Percentiles rank a stretch among this genome's conserved stretches.
Conservation (phyloP, 2,329 filamentous ascomycete species). For the Talaromyces sp. region DNA sequence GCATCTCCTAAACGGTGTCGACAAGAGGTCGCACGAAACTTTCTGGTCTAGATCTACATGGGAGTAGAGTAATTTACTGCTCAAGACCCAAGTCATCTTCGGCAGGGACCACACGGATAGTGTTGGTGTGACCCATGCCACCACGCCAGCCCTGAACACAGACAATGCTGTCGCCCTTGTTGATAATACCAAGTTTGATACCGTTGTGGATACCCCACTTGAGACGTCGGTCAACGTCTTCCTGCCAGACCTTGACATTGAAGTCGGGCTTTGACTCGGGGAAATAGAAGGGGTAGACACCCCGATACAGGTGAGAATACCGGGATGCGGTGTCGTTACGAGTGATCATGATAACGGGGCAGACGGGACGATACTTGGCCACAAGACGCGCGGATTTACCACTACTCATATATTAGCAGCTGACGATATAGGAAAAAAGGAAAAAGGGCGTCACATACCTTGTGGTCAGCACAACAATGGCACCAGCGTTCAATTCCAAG, state of each 20-base stretch:
- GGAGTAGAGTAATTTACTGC: constrained; percentile 1
- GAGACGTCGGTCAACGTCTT: constrained; percentile 95
- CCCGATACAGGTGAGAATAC: constrained; percentile 93
- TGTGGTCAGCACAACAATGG: constrained; percentile 93
- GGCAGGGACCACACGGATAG: constrained; percentile 49
- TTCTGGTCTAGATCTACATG: not conserved
- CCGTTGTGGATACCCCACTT: constrained; percentile 93
- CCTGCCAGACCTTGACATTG: constrained; percentile 88
- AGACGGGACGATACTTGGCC: constrained; percentile 97
- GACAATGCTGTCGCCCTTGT: constrained; percentile 67
- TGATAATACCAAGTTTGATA: constrained; percentile 74
- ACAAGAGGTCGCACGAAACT: not conserved
- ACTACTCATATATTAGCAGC: constrained; percentile 40
- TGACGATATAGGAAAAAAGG: not conserved
- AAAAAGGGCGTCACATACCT: constrained; percentile 49
- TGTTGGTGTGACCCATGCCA: constrained; percentile 66
- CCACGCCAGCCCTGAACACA: constrained; percentile 66
- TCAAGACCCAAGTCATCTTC: constrained; percentile 41
- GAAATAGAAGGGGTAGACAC: constrained; percentile 97
- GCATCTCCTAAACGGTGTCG: not conserved
- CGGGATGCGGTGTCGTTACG: constrained; percentile 77
- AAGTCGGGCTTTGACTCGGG: constrained; percentile 93
- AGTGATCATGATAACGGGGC: constrained; percentile 99
- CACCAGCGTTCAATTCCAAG: constrained; percentile 92
- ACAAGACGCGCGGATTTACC: constrained; percentile 91